phyloP scores from a whole-genome alignment of 208 protist genomes.

The Ichthyophonus hoferi region DNA sequence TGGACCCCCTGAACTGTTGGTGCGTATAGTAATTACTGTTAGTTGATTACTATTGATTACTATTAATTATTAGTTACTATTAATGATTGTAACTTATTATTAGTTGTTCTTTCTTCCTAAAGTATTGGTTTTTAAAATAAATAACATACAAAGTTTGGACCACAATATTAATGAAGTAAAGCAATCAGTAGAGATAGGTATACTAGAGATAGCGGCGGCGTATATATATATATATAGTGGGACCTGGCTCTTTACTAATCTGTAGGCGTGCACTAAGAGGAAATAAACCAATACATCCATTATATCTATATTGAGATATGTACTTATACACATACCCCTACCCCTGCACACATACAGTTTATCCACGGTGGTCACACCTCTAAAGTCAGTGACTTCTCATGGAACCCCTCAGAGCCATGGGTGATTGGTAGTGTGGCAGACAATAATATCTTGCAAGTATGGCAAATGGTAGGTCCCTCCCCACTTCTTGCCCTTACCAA shows the following conservation, averaged over 20 bases:
- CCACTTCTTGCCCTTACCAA: too few relatives aligned
- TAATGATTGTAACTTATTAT: too few relatives aligned
- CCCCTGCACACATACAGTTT: slow-evolving; percentile 71
- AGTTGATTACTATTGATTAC: too few relatives aligned
- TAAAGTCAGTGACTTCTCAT: slow-evolving; percentile 81
- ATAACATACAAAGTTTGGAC: not conserved
- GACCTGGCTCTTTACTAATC: not conserved
- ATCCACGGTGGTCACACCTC: slow-evolving; percentile 90
- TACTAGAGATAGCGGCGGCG: not conserved
- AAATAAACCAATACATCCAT: too few relatives aligned
- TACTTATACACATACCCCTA: not conserved
- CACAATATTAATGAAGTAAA: not conserved
- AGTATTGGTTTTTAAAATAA: not conserved
- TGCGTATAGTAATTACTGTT: too few relatives aligned
- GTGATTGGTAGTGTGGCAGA: slow-evolving; percentile 81
- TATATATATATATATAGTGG: not conserved
- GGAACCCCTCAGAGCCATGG: slow-evolving; percentile 82
- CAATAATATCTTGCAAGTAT: slow-evolving; percentile 91
- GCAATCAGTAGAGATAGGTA: not conserved
- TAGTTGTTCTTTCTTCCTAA: too few relatives aligned
- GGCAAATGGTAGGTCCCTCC: slow-evolving; percentile 76
- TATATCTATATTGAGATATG: too few relatives aligned
- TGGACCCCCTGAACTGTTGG: slow-evolving; percentile 74
- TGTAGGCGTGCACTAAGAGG: too few relatives aligned
- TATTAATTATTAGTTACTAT: too few relatives aligned